These are phyloP conservation scores for Phytophthora quininea DNA, from an alignment of 352 stramenopile genomes.

Conservation along the genomic window DNA sequence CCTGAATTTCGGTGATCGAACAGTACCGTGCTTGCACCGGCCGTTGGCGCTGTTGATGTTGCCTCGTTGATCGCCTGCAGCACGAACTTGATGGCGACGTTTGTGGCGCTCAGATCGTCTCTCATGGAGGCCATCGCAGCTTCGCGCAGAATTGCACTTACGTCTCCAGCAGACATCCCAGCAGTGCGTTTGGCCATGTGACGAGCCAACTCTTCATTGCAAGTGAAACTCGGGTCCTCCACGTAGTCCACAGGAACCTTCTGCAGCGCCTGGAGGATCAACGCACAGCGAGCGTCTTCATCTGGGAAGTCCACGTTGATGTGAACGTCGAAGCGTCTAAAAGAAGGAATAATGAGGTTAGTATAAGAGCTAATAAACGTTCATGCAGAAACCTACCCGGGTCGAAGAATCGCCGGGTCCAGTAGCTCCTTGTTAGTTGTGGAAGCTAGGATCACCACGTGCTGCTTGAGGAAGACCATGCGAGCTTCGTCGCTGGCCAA, in stretches of 20 bases:
- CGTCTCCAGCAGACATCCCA: conserved; percentile 60
- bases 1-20: conserved; percentile 21
- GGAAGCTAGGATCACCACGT: conserved; percentile 86
- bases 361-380: background rate
- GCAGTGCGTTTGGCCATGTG: conserved; percentile 61
- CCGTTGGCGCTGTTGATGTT: conserved; percentile 10
- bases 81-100: conserved; percentile 53
- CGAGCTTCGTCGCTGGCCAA: conserved; percentile 44
- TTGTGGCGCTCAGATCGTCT: conserved; percentile 49
- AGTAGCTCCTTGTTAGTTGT: conserved; percentile 75
- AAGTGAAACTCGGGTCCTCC: conserved; percentile 33
- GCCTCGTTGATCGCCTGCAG: conserved; percentile 25
- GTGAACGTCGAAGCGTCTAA: conserved; percentile 84
- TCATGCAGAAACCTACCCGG: conserved; percentile 53
- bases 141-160: conserved; percentile 74
- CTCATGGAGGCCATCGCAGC: conserved; percentile 80
- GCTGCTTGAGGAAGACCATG: conserved; percentile 75
- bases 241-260: conserved; percentile 65
- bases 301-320: conserved; percentile 70
- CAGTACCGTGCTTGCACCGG: conserved; percentile 22
- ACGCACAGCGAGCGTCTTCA: conserved; percentile 49
- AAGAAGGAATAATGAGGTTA: conserved; percentile 5
- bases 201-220: conserved; percentile 41
- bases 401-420: conserved; percentile 87
- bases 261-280: conserved; percentile 57